Percentiles rank a stretch among this genome's conserved stretches.
phyloP scores from a whole-genome alignment of 1,284 basidiomycete genomes.

The Takashimella tepidaria region DNA sequence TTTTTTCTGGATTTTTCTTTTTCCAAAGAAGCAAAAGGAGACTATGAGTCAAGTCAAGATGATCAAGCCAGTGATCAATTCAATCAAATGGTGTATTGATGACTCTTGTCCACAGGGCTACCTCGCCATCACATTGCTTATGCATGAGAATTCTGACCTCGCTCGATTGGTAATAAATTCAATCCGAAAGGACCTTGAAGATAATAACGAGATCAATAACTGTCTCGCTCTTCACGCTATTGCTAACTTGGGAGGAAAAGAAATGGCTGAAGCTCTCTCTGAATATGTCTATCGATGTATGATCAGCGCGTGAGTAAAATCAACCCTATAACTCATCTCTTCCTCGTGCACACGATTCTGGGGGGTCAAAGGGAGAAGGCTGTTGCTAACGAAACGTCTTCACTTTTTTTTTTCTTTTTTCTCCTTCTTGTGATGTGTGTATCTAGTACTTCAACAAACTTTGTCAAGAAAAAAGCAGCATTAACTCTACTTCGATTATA shows the following conservation, averaged over 20 bases:
- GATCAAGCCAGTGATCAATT: neutral
- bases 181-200: slow-evolving; percentile 93
- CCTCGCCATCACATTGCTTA: slow-evolving; percentile 89
- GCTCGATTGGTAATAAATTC: slow-evolving; percentile 94
- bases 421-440: slow-evolving; percentile 6
- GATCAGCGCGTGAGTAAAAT: slow-evolving; percentile 77
- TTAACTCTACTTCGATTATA: slow-evolving; percentile 88
- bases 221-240: slow-evolving; percentile 97
- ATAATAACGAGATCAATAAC: slow-evolving; percentile 90
- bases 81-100: slow-evolving; percentile 2
- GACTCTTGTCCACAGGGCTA: slow-evolving; percentile 63
- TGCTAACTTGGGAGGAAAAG: slow-evolving; percentile 93
- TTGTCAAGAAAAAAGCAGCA: slow-evolving; percentile 98
- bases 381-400: neutral
- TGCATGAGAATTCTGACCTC: slow-evolving; percentile 98
- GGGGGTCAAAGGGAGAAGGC: neutral
- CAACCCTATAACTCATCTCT: too few species aligned
- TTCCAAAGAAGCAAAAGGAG: too few species aligned
- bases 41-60: too few species aligned
- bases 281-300: slow-evolving; percentile 91
- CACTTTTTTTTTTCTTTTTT: neutral
- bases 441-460: slow-evolving; percentile 78
- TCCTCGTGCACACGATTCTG: too few species aligned
- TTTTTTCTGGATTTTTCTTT: too few species aligned
- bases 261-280: slow-evolving; percentile 93